Evolutionary conservation across 768 basidiomycete species (phyloP).

Genomic region (Neoboletus brunneissimus): DNA sequence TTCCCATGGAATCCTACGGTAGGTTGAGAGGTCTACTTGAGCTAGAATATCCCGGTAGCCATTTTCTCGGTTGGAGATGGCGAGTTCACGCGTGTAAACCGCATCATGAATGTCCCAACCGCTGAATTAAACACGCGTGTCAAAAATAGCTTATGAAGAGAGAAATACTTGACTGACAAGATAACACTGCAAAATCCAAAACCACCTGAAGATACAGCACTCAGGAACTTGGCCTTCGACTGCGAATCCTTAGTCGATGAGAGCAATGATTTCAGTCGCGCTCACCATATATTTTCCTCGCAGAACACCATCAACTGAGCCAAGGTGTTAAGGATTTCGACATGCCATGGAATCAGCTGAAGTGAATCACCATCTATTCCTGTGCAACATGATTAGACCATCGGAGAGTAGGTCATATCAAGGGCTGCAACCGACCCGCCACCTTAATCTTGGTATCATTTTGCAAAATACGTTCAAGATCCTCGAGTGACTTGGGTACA

Average conservation of each 20-base stretch:
- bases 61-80: conserved; percentile 88
- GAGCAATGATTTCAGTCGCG: background rate
- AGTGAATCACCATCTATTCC: conserved; percentile 64
- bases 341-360: conserved; percentile 1
- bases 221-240: conserved; percentile 90
- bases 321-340: conserved; percentile 6
- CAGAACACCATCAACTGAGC: conserved; percentile 84
- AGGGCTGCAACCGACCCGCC: conserved; percentile 57
- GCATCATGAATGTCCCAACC: conserved; percentile 93
- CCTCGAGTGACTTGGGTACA: conserved; percentile 50
- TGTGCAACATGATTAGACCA: conserved; percentile 19
- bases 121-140: conserved; percentile 34
- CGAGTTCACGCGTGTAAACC: conserved; percentile 80
- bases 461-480: conserved; percentile 52
- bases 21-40: conserved; percentile 81
- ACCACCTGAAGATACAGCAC: conserved; percentile 72
- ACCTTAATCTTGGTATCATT: conserved; percentile 88
- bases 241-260: conserved; percentile 33
- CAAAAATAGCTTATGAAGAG: background rate
- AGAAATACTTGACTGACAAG: conserved; percentile 54
- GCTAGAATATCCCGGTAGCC: conserved; percentile 92
- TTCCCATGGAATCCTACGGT: conserved; percentile 90
- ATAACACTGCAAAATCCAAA: conserved; percentile 95
- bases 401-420: background rate
- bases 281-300: conserved; percentile 92